Conservation (phyloP, 352 stramenopile genomes). For the Phytopythium helicoides region DNA sequence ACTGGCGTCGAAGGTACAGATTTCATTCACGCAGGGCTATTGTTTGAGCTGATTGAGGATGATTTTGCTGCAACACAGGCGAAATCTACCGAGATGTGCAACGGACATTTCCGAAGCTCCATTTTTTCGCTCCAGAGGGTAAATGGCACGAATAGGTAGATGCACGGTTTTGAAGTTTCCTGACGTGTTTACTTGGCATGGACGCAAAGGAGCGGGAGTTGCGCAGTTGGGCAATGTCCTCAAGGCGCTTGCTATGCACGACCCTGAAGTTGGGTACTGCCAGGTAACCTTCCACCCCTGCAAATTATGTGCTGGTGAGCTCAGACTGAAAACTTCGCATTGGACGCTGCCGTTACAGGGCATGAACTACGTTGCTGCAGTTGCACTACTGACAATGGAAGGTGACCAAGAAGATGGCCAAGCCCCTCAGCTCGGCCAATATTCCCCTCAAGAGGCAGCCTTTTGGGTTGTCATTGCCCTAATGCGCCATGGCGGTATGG, state of each 20-base stretch:
- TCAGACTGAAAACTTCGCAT: no score
- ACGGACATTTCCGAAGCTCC: constrained; percentile 60
- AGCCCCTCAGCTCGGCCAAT: constrained; percentile 9
- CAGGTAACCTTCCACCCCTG: constrained; percentile 34
- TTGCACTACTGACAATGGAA: constrained; percentile 49
- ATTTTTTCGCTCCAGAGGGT: constrained; percentile 48
- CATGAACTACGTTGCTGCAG: constrained; percentile 84
- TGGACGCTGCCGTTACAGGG: constrained; percentile 33
- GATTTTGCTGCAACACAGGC: constrained; percentile 17
- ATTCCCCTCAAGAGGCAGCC: constrained; percentile 40
- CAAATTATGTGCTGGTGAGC: not conserved
- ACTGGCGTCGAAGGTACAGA: constrained; percentile 59
- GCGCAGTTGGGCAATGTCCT: constrained; percentile 69
- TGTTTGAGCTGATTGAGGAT: not conserved
- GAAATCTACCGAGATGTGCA: constrained; percentile 74
- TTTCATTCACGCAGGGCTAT: not conserved
- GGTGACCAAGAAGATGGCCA: constrained; percentile 6
- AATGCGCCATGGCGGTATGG: constrained; percentile 54
- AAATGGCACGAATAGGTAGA: not conserved
- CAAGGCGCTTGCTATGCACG: constrained; percentile 54
- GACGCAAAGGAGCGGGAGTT: constrained; percentile 57
- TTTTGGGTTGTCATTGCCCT: constrained; percentile 67
- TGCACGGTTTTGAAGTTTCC: not conserved
- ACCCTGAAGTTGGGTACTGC: constrained; percentile 68
- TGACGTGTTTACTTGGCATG: not conserved